Evolutionary conservation across 768 basidiomycete species (phyloP).

Genomic region (Lactifluus pinguis): DNA sequence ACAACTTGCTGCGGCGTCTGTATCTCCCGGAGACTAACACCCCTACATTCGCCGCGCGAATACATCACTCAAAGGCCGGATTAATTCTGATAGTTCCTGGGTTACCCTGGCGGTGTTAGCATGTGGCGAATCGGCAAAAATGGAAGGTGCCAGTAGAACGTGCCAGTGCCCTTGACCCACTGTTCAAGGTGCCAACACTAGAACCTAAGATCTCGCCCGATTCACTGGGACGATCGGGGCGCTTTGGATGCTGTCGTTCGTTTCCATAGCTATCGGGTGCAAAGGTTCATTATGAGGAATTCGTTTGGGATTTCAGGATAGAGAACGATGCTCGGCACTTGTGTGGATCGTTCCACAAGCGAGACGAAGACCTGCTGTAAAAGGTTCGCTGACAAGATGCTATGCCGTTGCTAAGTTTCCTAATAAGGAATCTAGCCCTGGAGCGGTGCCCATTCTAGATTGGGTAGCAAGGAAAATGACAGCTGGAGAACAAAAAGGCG

Average conservation of each 20-base stretch:
- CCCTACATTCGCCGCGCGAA: neutral
- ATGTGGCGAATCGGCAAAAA: neutral
- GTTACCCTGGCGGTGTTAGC: neutral
- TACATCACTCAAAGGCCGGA: neutral
- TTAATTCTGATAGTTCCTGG: neutral
- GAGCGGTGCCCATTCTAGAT: neutral
- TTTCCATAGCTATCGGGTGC: neutral
- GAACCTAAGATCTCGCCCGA: neutral
- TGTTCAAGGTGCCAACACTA: neutral
- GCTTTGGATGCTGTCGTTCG: neutral
- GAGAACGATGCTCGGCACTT: neutral
- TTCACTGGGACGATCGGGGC: neutral
- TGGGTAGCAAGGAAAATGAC: neutral
- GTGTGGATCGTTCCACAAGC: neutral
- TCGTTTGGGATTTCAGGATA: neutral
- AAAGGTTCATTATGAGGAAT: neutral
- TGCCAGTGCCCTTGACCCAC: neutral
- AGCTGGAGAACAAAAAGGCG: neutral
- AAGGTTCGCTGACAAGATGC: constrained; percentile 11
- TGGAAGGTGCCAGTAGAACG: neutral
- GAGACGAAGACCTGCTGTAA: neutral
- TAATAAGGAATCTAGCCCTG: neutral
- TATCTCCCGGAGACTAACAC: neutral
- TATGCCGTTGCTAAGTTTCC: neutral
- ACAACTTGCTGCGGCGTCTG: neutral